phyloP scores from a whole-genome alignment of 352 stramenopile genomes.

The Pythium scleroteichum region DNA sequence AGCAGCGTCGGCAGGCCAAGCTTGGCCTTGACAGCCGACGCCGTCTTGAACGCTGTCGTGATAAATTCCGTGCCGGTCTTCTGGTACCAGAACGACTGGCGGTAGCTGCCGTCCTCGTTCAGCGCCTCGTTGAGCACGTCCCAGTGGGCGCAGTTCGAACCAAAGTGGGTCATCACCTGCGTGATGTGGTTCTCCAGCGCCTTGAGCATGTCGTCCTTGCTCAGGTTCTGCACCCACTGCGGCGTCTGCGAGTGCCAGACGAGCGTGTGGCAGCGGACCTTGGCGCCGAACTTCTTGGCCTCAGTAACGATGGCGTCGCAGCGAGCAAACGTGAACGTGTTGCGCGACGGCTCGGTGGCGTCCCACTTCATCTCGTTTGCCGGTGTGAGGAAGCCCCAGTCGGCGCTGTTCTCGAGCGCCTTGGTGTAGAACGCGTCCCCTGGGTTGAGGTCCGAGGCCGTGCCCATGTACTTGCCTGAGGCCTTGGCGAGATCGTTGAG shows the following conservation, averaged over 20 bases:
- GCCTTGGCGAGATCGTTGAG: conserved; percentile 2
- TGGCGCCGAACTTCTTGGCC: conserved; percentile 1
- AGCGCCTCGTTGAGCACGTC: neutral
- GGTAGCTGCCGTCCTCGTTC: neutral
- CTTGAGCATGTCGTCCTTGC: neutral
- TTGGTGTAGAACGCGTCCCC: neutral
- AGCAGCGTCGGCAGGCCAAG: too few species aligned
- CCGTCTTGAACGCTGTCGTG: too few species aligned
- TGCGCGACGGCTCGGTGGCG: neutral
- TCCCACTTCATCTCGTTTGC: neutral
- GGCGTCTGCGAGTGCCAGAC: neutral
- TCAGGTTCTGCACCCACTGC: neutral
- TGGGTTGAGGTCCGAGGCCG: neutral
- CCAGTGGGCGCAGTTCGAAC: neutral
- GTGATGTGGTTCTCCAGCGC: conserved; percentile 2
- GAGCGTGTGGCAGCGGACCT: neutral
- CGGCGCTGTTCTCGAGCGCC: neutral
- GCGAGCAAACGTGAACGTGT: neutral
- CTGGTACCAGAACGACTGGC: too few species aligned
- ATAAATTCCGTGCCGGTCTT: too few species aligned
- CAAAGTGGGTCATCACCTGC: conserved; percentile 2
- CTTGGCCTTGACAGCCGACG: too few species aligned
- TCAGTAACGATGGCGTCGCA: neutral
- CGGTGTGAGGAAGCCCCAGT: neutral
- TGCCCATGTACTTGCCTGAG: neutral